Conservation (phyloP, 805 yeast species). For the Clavispora santaluciae region DNA sequence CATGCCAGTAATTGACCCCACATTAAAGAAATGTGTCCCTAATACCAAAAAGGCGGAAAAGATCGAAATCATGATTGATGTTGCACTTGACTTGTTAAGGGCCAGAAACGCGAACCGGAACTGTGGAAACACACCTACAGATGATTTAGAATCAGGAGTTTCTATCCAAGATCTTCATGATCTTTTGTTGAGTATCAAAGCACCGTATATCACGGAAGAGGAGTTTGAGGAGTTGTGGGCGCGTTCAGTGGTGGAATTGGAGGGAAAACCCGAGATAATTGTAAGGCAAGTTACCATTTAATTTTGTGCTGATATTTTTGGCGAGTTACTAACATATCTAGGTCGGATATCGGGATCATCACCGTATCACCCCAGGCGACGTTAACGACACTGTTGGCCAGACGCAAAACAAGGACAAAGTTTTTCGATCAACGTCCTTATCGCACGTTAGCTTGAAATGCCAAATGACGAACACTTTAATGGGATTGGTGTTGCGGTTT, state of each 20-base stretch:
- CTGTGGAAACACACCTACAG: slow-evolving; percentile 48
- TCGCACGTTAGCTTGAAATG: slow-evolving; percentile 56
- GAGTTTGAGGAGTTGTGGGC: slow-evolving; percentile 77
- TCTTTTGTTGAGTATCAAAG: slow-evolving; percentile 43
- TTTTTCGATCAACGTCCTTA: slow-evolving; percentile 72
- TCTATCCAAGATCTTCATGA: slow-evolving; percentile 46
- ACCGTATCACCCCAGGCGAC: slow-evolving; percentile 21
- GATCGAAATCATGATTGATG: slow-evolving; percentile 58
- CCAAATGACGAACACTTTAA: slow-evolving; percentile 48
- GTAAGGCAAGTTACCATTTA: slow-evolving; percentile 64
- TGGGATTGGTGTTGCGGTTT: slow-evolving; percentile 29
- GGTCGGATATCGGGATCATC: slow-evolving; percentile 18
- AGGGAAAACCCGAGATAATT: slow-evolving; percentile 62
- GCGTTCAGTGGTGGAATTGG: slow-evolving; percentile 55
- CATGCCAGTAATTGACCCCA: slow-evolving; percentile 53
- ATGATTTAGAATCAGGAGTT: slow-evolving; percentile 48
- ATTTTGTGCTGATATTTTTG: not conserved
- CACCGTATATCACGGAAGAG: slow-evolving; percentile 46
- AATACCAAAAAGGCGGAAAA: slow-evolving; percentile 70
- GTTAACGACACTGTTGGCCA: slow-evolving; percentile 36
- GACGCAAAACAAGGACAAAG: slow-evolving; percentile 41
- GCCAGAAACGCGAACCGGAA: slow-evolving; percentile 59
- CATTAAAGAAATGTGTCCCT: slow-evolving; percentile 52
- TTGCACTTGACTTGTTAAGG: slow-evolving; percentile 62
- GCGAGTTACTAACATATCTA: slow-evolving; percentile 23